phyloP scores from a whole-genome alignment of 305 asterid genomes.

The Plantago coronopus region DNA sequence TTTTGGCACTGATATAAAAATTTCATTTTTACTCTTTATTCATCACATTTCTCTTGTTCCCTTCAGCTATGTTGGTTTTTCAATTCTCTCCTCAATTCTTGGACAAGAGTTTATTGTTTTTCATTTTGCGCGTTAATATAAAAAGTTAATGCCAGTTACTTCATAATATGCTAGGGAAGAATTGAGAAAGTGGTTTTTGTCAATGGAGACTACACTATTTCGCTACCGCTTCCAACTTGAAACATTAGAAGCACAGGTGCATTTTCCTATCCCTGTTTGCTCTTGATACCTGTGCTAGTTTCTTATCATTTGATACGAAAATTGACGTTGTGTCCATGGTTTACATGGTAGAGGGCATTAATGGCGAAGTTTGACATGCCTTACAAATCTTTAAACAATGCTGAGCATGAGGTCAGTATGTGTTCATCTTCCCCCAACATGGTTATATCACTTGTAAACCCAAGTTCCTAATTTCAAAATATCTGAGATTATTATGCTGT shows the following conservation, averaged over 20 bases:
- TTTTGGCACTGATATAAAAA: too few relatives aligned
- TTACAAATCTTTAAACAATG: slow-evolving; percentile 64
- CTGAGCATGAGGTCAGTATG: slow-evolving; percentile 74
- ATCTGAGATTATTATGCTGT: slow-evolving; percentile 7
- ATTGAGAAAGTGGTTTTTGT: slow-evolving; percentile 84
- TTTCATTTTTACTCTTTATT: too few relatives aligned
- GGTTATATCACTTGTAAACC: slow-evolving; percentile 5
- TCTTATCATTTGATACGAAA: slow-evolving; percentile 15
- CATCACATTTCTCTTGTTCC: too few relatives aligned
- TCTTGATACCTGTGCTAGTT: slow-evolving; percentile 10
- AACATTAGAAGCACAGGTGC: slow-evolving; percentile 65
- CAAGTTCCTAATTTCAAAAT: slow-evolving; percentile 11
- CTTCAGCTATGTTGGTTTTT: slow-evolving; percentile 4
- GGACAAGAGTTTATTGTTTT: not conserved
- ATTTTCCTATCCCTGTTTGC: slow-evolving; percentile 23
- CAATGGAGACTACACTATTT: slow-evolving; percentile 80
- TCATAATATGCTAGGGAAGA: slow-evolving; percentile 57
- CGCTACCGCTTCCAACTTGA: slow-evolving; percentile 67
- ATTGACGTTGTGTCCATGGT: slow-evolving; percentile 22
- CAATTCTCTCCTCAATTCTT: slow-evolving; percentile 5
- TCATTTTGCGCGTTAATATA: slow-evolving; percentile 4
- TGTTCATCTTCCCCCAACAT: slow-evolving; percentile 10
- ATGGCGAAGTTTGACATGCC: slow-evolving; percentile 77
- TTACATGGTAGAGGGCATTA: slow-evolving; percentile 50
- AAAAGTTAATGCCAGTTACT: slow-evolving; percentile 11